Conservation (phyloP, 2,329 filamentous ascomycete genomes). For the Xylariaceae sp. region DNA sequence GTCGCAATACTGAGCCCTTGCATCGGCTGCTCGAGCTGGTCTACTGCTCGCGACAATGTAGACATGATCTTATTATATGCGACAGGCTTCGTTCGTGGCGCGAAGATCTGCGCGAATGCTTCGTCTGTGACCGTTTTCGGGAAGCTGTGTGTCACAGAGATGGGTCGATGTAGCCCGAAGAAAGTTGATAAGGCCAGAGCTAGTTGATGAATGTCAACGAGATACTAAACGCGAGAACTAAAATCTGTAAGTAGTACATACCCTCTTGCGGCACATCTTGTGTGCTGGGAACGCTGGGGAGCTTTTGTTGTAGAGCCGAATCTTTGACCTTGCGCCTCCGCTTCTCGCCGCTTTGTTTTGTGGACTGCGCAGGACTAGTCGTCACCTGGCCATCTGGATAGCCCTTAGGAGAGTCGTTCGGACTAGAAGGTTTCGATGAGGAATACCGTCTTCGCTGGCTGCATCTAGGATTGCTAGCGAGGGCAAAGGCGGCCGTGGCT, state of each 20-base stretch:
- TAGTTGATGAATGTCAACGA: conserved; percentile 46
- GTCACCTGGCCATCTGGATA: conserved; percentile 58
- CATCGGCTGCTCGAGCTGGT: conserved; percentile 65
- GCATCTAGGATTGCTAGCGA: conserved; percentile 45
- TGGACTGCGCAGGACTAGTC: conserved; percentile 50
- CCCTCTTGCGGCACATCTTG: conserved; percentile 73
- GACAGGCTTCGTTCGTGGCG: conserved; percentile 56
- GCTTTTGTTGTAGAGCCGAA: conserved; percentile 57
- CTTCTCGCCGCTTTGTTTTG: conserved; percentile 58
- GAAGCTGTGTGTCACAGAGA: conserved; percentile 84
- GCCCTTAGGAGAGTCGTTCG: conserved; percentile 61
- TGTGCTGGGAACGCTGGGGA: conserved; percentile 78
- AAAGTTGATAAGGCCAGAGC: conserved; percentile 89
- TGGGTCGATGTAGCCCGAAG: conserved; percentile 94
- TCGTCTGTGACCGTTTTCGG: conserved; percentile 74
- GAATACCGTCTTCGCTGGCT: conserved; percentile 62
- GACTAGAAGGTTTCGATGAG: conserved; percentile 67
- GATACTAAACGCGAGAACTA: neutral
- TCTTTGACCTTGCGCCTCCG: conserved; percentile 65
- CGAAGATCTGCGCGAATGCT: conserved; percentile 85
- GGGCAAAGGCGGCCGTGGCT: conserved; percentile 43
- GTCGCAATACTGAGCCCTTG: conserved; percentile 56
- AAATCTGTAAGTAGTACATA: conserved; percentile 44
- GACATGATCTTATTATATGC: conserved; percentile 68
- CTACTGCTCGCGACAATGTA: conserved; percentile 66